Base-by-base conservation (phyloP, 345 rosid species). In the Anacardium occidentale region DNA sequence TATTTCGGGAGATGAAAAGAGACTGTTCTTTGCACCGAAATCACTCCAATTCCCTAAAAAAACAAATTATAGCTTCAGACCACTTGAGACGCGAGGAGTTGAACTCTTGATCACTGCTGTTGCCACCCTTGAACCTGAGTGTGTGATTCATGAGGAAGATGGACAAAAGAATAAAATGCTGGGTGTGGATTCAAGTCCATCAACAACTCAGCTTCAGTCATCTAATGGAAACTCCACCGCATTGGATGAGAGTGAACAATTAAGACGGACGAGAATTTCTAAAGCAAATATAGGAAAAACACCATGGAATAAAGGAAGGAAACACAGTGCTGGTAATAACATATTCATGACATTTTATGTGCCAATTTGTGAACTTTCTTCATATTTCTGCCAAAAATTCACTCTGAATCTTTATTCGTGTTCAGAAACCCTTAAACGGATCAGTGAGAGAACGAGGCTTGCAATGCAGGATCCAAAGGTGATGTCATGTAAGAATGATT, bases 381-480 rank as follows among this genome's bases (percentile, higher is more conserved):
- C 67, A 45, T 37, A 32, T 21, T 62, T 29, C 54, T 50, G 6
- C 15, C 20, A 74, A 45, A 21, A 50, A 20, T 52, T 64, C 64
- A 63, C 40, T 20, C 42, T 52, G 60, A 52, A 44, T 47, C 15
- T 17, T 52, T 74, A 14, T 67, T 64, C 18, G 2, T 77, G 37
- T 81, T 80, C 89, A 94, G 98, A 94, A 83, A 94, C 97, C 57
- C 78, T 84, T 76, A 89, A 83, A 69, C 87, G 83, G 82, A 94
- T 94, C 75, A 84, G 82, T 75, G 98, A 94, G 78, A 83, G 92
- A 80, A 94, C 98, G 70, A 85, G 66, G 89, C 79, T 94, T 68
- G 98, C 97, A 64, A 94, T 94, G 98, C 98, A 92, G 91, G 70
- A 92, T 86, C 97, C 98, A 81, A 90, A 94, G 98, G 98, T 94